Base-by-base conservation (phyloP, 2,329 filamentous ascomycete genomes). In the Knoxdaviesia capensis region DNA sequence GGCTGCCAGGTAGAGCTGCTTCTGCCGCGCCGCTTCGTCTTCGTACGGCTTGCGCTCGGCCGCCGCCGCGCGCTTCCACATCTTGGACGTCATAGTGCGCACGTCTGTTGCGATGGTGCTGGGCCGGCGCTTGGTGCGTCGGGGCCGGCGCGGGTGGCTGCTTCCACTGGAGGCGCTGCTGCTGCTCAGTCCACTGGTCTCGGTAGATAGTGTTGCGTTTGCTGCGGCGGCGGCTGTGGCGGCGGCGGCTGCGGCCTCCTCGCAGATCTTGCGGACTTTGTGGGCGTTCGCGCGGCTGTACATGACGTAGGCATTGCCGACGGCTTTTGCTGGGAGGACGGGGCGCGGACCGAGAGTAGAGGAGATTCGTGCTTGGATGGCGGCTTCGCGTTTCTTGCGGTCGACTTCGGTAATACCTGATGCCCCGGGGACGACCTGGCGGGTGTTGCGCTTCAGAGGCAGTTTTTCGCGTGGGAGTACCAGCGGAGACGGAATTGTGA, bases 261-360 rank as follows among this genome's bases (percentile, higher is more conserved):
- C 74, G 52, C 79, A 81, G 39, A 60, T 63, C 46, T 58, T 61
- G 43, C 71, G 66, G 6, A 72, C 74, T 28, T 59, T 58, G n/a
- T 85, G 77, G 52, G 76, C 80, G 51, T 80, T 69, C 4, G 69
- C 77, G 50, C 86, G 92, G 55, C 86, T 88, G 59, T 82, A 98
- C 40, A 94, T 69, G 31, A 93, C 69, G 58, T 94, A 96, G 0
- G 88, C 81, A 53, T 92, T 96, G 4, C 80, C 75, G 0, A 79
- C 75, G 1, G 78, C 69, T 48, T 88, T 83, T 41, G 66, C 62
- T 5, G 88, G 87, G 41, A 74, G 77, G 43, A 69, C 61, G 0
- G 85, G 82, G 4, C 80, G 74, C 11, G 80, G 72, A n/a, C 88
- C 88, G 38, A 94, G 72, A 48, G 64, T 60, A 6, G 60, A 53